Evolutionary conservation across 306 rosid species (phyloP), one percentile per base, ranked within the genome.

Genomic region (Abrus precatorius): DNA sequence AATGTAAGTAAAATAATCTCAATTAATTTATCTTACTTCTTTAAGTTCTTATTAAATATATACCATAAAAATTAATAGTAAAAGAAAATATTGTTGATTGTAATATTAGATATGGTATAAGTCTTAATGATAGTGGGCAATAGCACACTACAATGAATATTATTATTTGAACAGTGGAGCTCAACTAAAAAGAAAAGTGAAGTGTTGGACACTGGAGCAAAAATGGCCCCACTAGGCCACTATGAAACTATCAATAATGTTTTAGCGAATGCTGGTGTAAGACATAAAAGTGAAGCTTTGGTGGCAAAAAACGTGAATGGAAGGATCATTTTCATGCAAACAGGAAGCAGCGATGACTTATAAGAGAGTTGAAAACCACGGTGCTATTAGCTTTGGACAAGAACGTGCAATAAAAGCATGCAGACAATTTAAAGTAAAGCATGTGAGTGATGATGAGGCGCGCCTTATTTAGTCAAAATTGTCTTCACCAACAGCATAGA

Each of bases 271-370:
- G 44, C n/a, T 13, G 1, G 60, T 60, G 79, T 32, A 43, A 43
- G 54, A 20, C 14, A 32, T 33, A 45, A 75, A 47, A 75, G 80
- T 47, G 47, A 75, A 33, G 57, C 44, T 74, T 74, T 48, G 73
- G 50, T 49, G 49, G 41, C 12, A 63, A 36, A 3, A 64, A 36
- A 27, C 41, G n/a, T 74, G 57, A 49, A 48, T n/a, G 13, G 44
- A n/a, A 75, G 64, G 61, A n/a, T 9, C 55, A 40, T 50, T 77
- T 38, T 77, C 74, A 77, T 64, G 81, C 81, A 77, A 64, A 64
- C 5, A n/a, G 64, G 27, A 76, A 64, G 9, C 2, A 11, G 30
- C 32, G 44, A 74, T 41, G 69, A 59, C 6, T 74, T 59, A 0
- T 13, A 43, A 59, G 69, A 43, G 36, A 59, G 41, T 47, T 44